Evolutionary conservation across 2,329 filamentous ascomycete genomes (phyloP).

Genomic region (Ascochyta viciae-villosae): DNA sequence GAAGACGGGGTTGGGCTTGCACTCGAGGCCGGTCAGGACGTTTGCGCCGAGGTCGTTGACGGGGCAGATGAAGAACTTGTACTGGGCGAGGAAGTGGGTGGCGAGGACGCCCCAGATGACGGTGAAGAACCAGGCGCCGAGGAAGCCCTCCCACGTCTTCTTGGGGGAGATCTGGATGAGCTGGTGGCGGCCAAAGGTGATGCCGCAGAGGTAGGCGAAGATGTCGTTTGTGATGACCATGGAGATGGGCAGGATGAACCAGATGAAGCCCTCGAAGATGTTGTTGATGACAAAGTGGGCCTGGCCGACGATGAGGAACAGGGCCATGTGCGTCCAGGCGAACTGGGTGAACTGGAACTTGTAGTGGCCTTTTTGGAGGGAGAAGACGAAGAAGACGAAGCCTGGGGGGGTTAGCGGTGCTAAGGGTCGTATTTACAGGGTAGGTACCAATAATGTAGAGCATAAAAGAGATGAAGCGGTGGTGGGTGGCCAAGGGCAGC

Average conservation of each 20-base stretch:
- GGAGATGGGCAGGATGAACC: conserved; percentile 96
- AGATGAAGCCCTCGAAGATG: conserved; percentile 98
- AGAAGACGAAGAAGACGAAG: conserved; percentile 97
- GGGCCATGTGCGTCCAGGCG: conserved; percentile 98
- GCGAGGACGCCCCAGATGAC: conserved; percentile 82
- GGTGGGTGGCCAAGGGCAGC: conserved; percentile 92
- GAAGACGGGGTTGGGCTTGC: conserved; percentile 91
- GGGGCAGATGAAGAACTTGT: conserved; percentile 97
- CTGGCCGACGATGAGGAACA: conserved; percentile 96
- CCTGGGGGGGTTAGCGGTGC: conserved; percentile 61
- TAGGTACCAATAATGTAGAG: conserved; percentile 89
- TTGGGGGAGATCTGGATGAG: conserved; percentile 98
- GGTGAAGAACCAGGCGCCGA: conserved; percentile 96
- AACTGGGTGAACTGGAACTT: conserved; percentile 99
- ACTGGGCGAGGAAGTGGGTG: conserved; percentile 84
- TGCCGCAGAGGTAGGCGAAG: conserved; percentile 96
- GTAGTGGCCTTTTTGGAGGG: conserved; percentile 94
- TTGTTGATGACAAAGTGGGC: conserved; percentile 99
- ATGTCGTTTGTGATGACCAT: conserved; percentile 99
- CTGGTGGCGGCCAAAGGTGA: conserved; percentile 94
- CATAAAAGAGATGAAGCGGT: conserved; percentile 98
- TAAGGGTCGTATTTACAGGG: background rate
- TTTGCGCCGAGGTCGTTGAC: conserved; percentile 96
- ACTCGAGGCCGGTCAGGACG: conserved; percentile 87
- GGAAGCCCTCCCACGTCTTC: conserved; percentile 98